phyloP scores from a whole-genome alignment of 257 asterid species.

The Paulownia fortunei region DNA sequence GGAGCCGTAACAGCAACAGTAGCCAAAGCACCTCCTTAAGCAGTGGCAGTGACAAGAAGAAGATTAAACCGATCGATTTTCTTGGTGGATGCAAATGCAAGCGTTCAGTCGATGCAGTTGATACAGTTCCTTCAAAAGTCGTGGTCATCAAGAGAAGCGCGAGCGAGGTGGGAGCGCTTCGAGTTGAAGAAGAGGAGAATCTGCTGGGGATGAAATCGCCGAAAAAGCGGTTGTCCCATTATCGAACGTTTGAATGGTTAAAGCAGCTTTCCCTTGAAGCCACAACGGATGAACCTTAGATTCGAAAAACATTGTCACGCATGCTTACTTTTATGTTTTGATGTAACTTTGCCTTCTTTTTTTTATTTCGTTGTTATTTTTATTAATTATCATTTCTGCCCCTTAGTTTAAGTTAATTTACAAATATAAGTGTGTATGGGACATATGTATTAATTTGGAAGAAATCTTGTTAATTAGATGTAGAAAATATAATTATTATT shows the following conservation, averaged over 20 bases:
- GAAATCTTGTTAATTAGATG: neutral
- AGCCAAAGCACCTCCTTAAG: conserved; percentile 36
- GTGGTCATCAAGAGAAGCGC: conserved; percentile 29
- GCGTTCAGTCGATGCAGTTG: conserved; percentile 51
- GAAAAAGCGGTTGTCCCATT: conserved; percentile 55
- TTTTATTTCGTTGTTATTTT: neutral
- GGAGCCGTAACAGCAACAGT: conserved; percentile 44
- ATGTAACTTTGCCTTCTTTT: conserved; percentile 11
- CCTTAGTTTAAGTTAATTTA: neutral
- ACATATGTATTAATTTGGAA: neutral
- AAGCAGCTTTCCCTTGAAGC: conserved; percentile 67
- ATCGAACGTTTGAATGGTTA: conserved; percentile 78
- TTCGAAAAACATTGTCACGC: conserved; percentile 21
- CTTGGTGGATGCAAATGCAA: conserved; percentile 54
- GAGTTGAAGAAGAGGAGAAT: conserved; percentile 28
- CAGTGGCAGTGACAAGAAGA: conserved; percentile 22
- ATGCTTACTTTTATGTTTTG: conserved; percentile 3
- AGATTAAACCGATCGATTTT: conserved; percentile 38
- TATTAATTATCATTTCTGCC: neutral
- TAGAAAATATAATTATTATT: neutral
- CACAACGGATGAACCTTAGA: conserved; percentile 35
- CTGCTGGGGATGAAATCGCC: conserved; percentile 18
- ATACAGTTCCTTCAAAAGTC: conserved; percentile 42
- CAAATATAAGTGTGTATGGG: neutral
- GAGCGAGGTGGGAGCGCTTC: conserved; percentile 9